Evolutionary conservation across 163 green algal species (phyloP).

Genomic region (Volvox carteri): DNA sequence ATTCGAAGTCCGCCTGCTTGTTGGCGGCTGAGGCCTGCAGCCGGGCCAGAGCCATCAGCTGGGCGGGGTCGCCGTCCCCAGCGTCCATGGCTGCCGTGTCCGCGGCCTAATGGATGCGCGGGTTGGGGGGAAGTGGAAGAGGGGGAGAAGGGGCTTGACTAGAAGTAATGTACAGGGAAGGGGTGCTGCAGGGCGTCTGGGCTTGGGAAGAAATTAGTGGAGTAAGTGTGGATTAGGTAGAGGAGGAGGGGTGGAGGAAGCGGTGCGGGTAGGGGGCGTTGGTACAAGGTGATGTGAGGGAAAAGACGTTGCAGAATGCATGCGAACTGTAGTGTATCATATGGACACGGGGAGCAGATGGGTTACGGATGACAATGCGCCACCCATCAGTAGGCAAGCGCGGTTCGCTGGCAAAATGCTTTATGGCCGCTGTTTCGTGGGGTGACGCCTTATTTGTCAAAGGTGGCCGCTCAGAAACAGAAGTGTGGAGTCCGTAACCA

Average conservation of each 20-base stretch:
- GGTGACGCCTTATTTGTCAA: no score
- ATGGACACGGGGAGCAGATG: no score
- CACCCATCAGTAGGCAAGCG: no score
- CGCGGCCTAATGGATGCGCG: background rate
- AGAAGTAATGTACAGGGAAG: no score
- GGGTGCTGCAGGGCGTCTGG: background rate
- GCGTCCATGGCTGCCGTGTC: slow-evolving; percentile 46
- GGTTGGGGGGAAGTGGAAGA: background rate
- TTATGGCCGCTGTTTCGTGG: no score
- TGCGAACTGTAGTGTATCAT: no score
- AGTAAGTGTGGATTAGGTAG: background rate
- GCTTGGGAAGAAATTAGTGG: background rate
- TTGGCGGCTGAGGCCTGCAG: slow-evolving; percentile 60
- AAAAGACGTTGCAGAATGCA: no score
- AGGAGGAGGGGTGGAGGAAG: background rate
- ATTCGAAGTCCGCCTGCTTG: slow-evolving; percentile 77
- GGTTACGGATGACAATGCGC: no score
- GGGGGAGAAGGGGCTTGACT: background rate
- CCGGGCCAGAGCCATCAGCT: slow-evolving; percentile 57
- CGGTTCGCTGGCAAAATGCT: no score
- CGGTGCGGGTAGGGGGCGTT: no score
- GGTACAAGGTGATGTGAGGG: no score
- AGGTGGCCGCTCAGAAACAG: no score
- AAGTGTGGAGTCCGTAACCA: background rate
- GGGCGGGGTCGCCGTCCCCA: slow-evolving; percentile 14